Conservation (phyloP, 805 yeast genomes). For the Ascoidea rubescens region DNA sequence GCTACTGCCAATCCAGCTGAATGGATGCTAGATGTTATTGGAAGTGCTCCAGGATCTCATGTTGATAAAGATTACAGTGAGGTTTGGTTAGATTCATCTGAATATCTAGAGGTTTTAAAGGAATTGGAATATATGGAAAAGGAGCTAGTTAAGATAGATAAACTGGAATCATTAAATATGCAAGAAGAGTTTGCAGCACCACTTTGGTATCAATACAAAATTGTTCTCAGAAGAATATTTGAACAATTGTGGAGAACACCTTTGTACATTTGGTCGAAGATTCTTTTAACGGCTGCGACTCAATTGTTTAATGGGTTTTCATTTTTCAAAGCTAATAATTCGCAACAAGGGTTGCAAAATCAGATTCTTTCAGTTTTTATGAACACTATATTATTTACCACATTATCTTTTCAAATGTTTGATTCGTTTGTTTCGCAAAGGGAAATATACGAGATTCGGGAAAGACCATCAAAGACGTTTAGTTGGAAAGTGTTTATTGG, state of each 20-base stretch:
- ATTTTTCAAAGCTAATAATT: constrained; percentile 45
- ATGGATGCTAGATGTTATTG: constrained; percentile 59
- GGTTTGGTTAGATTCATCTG: constrained; percentile 41
- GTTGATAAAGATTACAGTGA: constrained; percentile 50
- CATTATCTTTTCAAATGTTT: constrained; percentile 47
- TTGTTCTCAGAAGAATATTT: constrained; percentile 36
- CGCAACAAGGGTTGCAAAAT: constrained; percentile 51
- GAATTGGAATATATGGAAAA: constrained; percentile 43
- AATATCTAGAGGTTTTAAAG: constrained; percentile 32
- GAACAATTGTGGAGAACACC: constrained; percentile 58
- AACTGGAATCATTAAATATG: constrained; percentile 15
- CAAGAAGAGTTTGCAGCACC: constrained; percentile 30
- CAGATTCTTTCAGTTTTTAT: constrained; percentile 49
- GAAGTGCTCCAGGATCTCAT: constrained; percentile 67
- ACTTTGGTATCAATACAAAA: constrained; percentile 23
- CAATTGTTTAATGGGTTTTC: constrained; percentile 57
- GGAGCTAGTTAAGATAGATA: constrained; percentile 24
- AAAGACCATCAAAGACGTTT: constrained; percentile 58
- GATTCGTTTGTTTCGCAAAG: constrained; percentile 48
- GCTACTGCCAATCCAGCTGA: constrained; percentile 60
- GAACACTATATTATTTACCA: constrained; percentile 35
- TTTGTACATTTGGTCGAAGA: constrained; percentile 42
- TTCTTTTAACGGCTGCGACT: constrained; percentile 34
- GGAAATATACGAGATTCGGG: constrained; percentile 57
- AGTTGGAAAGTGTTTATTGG: constrained; percentile 47